phyloP scores from a whole-genome alignment of 2,329 filamentous ascomycete species.

The Beauveria sp. region DNA sequence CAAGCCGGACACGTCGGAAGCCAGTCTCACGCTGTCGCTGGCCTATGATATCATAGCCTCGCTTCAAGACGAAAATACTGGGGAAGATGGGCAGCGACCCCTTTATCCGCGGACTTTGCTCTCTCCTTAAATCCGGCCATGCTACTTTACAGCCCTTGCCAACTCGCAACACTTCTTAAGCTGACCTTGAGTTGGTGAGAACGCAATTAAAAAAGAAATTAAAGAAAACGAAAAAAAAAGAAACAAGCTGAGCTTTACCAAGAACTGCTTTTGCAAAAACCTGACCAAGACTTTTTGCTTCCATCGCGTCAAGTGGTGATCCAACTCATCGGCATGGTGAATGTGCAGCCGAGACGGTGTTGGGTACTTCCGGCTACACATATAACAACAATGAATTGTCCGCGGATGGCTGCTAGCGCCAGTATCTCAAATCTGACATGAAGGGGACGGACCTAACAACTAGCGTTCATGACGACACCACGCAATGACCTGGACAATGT shows the following conservation, averaged over 20 bases:
- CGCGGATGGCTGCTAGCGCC: not conserved
- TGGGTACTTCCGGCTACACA: too few species aligned
- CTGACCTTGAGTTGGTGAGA: not conserved
- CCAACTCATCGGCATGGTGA: not conserved
- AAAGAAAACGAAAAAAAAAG: not conserved
- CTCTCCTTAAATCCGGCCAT: not conserved
- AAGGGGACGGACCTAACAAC: not conserved
- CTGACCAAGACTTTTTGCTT: not conserved
- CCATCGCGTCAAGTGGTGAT: not conserved
- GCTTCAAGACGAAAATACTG: not conserved
- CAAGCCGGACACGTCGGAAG: not conserved
- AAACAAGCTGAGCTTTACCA: too few species aligned
- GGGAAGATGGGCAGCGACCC: not conserved
- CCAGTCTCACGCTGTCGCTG: not conserved
- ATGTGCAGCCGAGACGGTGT: too few species aligned
- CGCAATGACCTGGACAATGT: not conserved
- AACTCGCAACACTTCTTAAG: not conserved
- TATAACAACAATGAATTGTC: not conserved
- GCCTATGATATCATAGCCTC: not conserved
- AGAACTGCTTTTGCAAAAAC: not conserved
- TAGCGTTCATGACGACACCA: not conserved
- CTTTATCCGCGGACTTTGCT: not conserved
- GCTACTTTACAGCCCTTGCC: not conserved
- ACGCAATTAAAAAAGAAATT: too few species aligned
- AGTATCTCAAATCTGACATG: not conserved